Base-by-base conservation (phyloP, 2,329 filamentous ascomycete species). In the Uncinocarpus reesii region DNA sequence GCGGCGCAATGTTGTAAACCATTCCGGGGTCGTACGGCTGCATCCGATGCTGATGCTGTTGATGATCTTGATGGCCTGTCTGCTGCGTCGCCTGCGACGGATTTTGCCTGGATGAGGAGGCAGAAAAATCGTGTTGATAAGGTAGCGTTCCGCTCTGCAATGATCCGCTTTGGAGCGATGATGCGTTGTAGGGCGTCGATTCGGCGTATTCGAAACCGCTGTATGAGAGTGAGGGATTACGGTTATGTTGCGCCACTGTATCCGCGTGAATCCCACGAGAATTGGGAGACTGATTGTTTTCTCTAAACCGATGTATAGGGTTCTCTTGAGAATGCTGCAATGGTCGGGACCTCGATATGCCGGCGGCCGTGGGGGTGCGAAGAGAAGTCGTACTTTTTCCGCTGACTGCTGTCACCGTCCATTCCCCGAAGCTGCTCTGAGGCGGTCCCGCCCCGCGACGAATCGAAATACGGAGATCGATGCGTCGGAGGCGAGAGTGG, bases 1-100 rank as follows among this genome's bases (percentile, higher is more conserved):
- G 71, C 63, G 81, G 80, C 62, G 76, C 72, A 60, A 89, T 83
- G 69, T 81, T 82, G 72, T 93, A 93, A 76, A 92, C 82, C 71
- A 90, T 80, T 54, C 78, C 78, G 48, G 78, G 70, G 47, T 80
- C 72, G 58, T 80, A 80, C 55, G 71, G 69, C 47, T 67, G 60
- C 59, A 74, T 75, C 51, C 70, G 65, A 53, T 68, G 67, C 50
- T 62, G 65, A 34, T 65, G 65, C 36, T 77, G 73, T 56, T 76
- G 73, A 52, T 81, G 79, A 56, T 57, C 55, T 15, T 61, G 62
- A 35, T 61, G 56, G 41, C 58, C 56, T 13, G 57, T 50, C 41
- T 55, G 54, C 35, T 56, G 55, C 28, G 56, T 36, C 36, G 53
- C 47, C 29, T 59, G 57, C 40, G 58, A 57, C 54, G 60, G 52